phyloP scores from a whole-genome alignment of 306 rosid genomes.

The Parietaria judaica region DNA sequence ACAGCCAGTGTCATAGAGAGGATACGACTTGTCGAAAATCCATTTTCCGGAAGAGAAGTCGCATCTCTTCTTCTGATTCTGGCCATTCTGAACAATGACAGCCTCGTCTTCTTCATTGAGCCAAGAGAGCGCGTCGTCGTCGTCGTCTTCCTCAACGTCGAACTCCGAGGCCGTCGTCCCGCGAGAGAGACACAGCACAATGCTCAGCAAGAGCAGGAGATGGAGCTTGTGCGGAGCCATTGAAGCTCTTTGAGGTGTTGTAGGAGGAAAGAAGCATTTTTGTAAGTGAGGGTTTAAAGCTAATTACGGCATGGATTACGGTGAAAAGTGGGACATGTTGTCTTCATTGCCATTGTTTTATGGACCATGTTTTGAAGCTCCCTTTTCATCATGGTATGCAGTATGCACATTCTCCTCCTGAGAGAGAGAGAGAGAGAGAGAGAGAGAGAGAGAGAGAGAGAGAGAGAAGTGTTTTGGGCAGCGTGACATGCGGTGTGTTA shows the following conservation, averaged over 20 bases:
- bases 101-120: constrained; percentile 44
- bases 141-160: constrained; percentile 26
- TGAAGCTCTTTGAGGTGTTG: constrained; percentile 13
- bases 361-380: neutral
- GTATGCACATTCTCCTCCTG: constrained; percentile 4
- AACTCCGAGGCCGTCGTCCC: constrained; percentile 36
- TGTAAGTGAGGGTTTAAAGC: constrained; percentile 20
- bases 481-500: constrained; percentile 25
- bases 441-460: neutral
- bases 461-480: neutral
- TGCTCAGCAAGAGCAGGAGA: constrained; percentile 24
- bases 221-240: constrained; percentile 48
- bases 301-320: constrained; percentile 5
- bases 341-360: constrained; percentile 18
- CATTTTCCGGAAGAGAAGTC: constrained; percentile 77
- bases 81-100: constrained; percentile 51
- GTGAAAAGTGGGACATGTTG: constrained; percentile 7
- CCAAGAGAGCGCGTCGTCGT: constrained; percentile 33
- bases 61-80: constrained; percentile 40
- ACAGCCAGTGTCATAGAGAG: constrained; percentile 71
- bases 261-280: constrained; percentile 18
- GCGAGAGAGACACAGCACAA: constrained; percentile 29
- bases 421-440: neutral
- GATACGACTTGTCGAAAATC: constrained; percentile 77
- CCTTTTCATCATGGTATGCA: neutral